Evolutionary conservation across 805 yeast species (phyloP).

Genomic region (Wickerhamiella hasegawae): DNA sequence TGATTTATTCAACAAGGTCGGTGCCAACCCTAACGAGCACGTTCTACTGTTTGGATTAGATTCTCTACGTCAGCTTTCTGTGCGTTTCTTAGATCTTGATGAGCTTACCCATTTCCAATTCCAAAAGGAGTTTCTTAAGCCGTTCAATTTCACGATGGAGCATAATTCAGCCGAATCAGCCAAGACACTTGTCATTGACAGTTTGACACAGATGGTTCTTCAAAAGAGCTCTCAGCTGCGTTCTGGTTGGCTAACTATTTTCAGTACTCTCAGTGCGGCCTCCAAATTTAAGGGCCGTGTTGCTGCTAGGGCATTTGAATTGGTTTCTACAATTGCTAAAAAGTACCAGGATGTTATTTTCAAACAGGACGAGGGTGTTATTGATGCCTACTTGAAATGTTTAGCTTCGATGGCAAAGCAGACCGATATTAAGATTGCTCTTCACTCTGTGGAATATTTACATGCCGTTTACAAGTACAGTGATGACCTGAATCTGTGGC

Average conservation of each 20-base stretch:
- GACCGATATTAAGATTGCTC: constrained; percentile 53
- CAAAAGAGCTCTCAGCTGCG: constrained; percentile 58
- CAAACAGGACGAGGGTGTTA: constrained; percentile 41
- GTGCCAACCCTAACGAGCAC: constrained; percentile 58
- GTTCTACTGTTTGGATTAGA: constrained; percentile 86
- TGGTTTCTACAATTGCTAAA: constrained; percentile 44
- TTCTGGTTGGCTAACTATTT: constrained; percentile 91
- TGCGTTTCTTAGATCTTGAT: constrained; percentile 83
- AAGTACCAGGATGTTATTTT: constrained; percentile 48
- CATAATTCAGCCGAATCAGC: constrained; percentile 55
- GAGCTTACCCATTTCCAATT: constrained; percentile 91
- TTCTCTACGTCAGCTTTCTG: constrained; percentile 80
- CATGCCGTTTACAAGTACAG: constrained; percentile 25
- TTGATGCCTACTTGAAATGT: constrained; percentile 50
- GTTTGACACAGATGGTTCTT: constrained; percentile 69
- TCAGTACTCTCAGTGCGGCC: constrained; percentile 61
- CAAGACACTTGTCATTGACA: constrained; percentile 78
- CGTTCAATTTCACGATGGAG: constrained; percentile 65
- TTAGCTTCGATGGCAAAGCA: constrained; percentile 74
- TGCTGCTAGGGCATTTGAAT: constrained; percentile 46
- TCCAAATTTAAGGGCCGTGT: constrained; percentile 31
- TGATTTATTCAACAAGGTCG: constrained; percentile 69
- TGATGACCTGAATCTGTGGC: constrained; percentile 11
- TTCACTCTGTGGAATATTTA: constrained; percentile 66
- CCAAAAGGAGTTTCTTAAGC: constrained; percentile 84